Percentiles rank a stretch among this genome's conserved stretches.
Conservation (phyloP, 768 basidiomycete genomes). For the Phanerochaete sordida region DNA sequence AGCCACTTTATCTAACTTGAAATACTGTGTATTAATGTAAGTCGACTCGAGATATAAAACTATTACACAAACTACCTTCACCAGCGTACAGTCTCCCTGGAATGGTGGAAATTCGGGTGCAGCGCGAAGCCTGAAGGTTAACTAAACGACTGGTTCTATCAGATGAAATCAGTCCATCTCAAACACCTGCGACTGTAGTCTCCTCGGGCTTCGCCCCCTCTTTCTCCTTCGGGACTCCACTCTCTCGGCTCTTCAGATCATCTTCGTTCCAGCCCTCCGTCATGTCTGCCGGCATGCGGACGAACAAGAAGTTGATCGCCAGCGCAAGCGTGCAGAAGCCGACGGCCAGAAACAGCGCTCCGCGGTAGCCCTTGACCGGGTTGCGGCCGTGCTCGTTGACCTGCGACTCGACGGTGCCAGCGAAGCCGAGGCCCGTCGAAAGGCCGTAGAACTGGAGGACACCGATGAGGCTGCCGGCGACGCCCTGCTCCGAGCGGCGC, state of each 20-base stretch:
- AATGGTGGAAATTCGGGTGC: too few species aligned
- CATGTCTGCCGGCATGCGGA: constrained; percentile 9
- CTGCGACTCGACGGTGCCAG: constrained; percentile 11
- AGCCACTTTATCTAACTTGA: too few species aligned
- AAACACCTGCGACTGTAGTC: too few species aligned
- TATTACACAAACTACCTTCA: too few species aligned
- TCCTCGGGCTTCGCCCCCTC: too few species aligned
- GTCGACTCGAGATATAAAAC: too few species aligned
- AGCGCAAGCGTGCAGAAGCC: constrained; percentile 8
- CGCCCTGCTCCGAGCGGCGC: constrained; percentile 2
- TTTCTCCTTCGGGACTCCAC: too few species aligned
- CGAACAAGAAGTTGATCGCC: background rate
- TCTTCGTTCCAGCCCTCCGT: constrained; percentile 9
- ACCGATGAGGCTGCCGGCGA: constrained; percentile 9
- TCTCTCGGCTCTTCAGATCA: constrained; percentile 1
- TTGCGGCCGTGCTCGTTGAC: constrained; percentile 7
- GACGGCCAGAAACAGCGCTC: constrained; percentile 7
- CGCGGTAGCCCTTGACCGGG: constrained; percentile 7
- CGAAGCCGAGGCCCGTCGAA: constrained; percentile 12
- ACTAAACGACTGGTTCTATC: too few species aligned
- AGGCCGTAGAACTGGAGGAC: constrained; percentile 10
- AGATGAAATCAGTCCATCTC: too few species aligned
- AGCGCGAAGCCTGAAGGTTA: too few species aligned
- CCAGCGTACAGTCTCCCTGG: too few species aligned
- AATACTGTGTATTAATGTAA: too few species aligned